Percentiles rank a stretch among this genome's conserved stretches.
phyloP scores from a whole-genome alignment of 768 basidiomycete species.

The Mycena filopes region DNA sequence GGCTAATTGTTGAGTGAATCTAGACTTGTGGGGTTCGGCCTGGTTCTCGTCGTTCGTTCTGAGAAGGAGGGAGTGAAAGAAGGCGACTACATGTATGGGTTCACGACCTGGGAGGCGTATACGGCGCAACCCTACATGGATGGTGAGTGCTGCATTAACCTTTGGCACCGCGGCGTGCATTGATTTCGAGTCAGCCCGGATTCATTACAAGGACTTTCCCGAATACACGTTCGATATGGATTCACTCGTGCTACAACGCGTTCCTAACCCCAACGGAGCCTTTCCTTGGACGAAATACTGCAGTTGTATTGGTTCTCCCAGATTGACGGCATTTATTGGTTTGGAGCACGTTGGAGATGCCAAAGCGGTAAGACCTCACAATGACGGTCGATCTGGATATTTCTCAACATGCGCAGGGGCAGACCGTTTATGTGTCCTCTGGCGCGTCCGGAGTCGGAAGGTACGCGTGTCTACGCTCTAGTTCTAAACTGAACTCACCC shows the following conservation, averaged over 20 bases:
- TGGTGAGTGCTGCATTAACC: not conserved
- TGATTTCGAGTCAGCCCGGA: constrained; percentile 22
- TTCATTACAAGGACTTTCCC: constrained; percentile 27
- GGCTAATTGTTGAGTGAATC: not conserved
- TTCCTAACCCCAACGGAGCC: not conserved
- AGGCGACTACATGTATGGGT: constrained; percentile 45
- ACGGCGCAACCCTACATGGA: constrained; percentile 34
- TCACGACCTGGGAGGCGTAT: constrained; percentile 36
- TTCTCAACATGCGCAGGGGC: constrained; percentile 17
- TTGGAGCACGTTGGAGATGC: not conserved
- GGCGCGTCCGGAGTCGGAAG: constrained; percentile 38
- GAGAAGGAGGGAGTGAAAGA: constrained; percentile 39
- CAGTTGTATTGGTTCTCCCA: not conserved
- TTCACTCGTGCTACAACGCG: constrained; percentile 14
- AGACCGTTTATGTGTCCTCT: constrained; percentile 37
- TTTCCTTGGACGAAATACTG: not conserved
- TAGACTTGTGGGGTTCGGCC: constrained; percentile 33
- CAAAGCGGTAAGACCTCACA: not conserved
- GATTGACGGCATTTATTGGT: not conserved
- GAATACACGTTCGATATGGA: constrained; percentile 36
- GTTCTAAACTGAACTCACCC: no score
- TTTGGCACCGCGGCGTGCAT: no score
- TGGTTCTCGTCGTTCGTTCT: constrained; percentile 46
- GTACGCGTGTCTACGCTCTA: no score
- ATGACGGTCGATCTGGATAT: no score